Conservation (phyloP, 2,329 filamentous ascomycete genomes). For the Capronia americana region DNA sequence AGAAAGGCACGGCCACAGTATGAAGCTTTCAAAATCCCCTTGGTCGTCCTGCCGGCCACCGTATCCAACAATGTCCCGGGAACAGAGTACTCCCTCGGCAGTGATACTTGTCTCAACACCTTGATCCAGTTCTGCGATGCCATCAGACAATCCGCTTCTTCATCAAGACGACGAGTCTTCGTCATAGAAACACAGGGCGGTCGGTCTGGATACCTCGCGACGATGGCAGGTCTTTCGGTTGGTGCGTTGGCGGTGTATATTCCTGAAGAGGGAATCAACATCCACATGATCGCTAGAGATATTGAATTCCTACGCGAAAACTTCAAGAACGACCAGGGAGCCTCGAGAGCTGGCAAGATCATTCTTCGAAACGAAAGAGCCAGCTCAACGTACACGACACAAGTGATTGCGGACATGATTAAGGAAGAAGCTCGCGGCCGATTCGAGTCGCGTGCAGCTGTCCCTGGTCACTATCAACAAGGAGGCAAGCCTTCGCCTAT, state of each 20-base stretch:
- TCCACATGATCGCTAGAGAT: conserved; percentile 90
- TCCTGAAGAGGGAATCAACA: conserved; percentile 91
- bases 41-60: conserved; percentile 90
- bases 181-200: conserved; percentile 98
- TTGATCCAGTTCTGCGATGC: conserved; percentile 95
- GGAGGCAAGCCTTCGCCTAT: conserved; percentile 91
- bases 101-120: conserved; percentile 95
- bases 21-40: conserved; percentile 87
- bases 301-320: conserved; percentile 87
- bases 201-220: conserved; percentile 90
- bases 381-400: conserved; percentile 86
- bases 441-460: conserved; percentile 90
- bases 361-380: conserved; percentile 98
- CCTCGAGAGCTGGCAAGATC: conserved; percentile 87
- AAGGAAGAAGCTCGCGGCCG: conserved; percentile 88
- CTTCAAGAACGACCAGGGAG: conserved; percentile 83
- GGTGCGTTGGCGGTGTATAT: conserved; percentile 94
- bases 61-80: conserved; percentile 99
- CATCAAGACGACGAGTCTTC: conserved; percentile 90
- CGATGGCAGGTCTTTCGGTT: conserved; percentile 86
- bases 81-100: conserved; percentile 95
- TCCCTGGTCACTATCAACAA: conserved; percentile 93
- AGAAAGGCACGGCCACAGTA: conserved; percentile 79
- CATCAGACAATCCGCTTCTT: conserved; percentile 95
- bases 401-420: conserved; percentile 94